Conservation (phyloP, 2,329 filamentous ascomycete genomes). For the Botrytis cinerea region DNA sequence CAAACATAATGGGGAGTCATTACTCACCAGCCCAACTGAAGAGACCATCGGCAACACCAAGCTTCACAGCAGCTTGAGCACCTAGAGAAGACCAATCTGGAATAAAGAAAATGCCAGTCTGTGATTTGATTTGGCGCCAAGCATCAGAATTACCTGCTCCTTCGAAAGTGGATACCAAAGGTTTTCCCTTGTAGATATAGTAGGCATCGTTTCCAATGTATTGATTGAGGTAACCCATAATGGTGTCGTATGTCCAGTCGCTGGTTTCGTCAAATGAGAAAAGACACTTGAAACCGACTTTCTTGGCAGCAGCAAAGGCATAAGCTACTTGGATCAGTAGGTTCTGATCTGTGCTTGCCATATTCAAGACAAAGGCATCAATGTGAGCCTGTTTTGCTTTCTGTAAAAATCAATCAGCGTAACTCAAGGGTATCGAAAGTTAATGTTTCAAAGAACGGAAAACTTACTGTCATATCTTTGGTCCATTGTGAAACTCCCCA, state of each 20-base stretch:
- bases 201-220: background rate
- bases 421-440: background rate
- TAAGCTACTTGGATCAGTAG: background rate
- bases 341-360: background rate
- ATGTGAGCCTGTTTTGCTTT: background rate
- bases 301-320: background rate
- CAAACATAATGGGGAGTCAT: background rate
- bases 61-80: background rate
- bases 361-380: background rate
- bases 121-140: conserved; percentile 6
- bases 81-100: conserved; percentile 19
- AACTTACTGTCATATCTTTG: conserved; percentile 1
- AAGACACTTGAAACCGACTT: background rate
- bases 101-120: conserved; percentile 7
- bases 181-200: background rate
- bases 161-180: conserved; percentile 16
- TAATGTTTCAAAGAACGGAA: background rate
- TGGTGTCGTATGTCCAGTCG: background rate
- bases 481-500: background rate
- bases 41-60: conserved; percentile 9
- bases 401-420: background rate
- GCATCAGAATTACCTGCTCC: background rate
- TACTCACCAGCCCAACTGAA: conserved; percentile 12
- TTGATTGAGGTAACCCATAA: background rate
- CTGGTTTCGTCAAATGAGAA: background rate